Conservation (phyloP, 2,329 filamentous ascomycete genomes). For the Aspergillus neoniger region DNA sequence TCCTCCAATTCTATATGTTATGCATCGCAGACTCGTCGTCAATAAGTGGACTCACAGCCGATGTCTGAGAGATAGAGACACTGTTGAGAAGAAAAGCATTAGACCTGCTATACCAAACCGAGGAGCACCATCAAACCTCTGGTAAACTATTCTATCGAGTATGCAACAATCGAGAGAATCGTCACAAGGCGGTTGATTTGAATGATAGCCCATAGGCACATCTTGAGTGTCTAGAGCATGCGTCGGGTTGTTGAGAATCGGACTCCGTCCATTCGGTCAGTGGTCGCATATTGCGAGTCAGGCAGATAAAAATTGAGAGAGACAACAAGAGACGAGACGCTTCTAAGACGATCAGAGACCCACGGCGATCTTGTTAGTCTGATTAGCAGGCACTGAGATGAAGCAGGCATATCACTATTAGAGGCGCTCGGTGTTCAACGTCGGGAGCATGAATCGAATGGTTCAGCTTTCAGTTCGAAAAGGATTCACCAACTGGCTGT, state of each 20-base stretch:
- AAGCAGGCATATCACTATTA: background rate
- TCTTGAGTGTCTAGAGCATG: background rate
- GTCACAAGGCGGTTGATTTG: background rate
- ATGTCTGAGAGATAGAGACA: no score
- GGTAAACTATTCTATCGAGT: background rate
- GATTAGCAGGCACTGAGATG: background rate
- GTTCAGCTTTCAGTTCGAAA: background rate
- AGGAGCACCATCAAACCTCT: background rate
- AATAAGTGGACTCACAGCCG: background rate
- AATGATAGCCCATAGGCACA: background rate
- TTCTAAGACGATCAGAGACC: background rate
- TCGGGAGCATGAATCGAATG: background rate
- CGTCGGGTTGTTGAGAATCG: background rate
- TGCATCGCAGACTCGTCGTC: background rate
- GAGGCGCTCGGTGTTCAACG: background rate
- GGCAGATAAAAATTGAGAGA: background rate
- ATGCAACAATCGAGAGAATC: background rate
- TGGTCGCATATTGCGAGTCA: background rate
- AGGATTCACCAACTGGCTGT: background rate
- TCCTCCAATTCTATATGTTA: background rate
- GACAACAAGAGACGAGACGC: background rate
- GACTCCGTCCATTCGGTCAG: background rate
- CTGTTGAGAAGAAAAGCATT: background rate
- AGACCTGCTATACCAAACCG: background rate
- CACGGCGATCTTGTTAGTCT: background rate